Conservation (phyloP, 768 basidiomycete species). For the Strobilomyces confusus region DNA sequence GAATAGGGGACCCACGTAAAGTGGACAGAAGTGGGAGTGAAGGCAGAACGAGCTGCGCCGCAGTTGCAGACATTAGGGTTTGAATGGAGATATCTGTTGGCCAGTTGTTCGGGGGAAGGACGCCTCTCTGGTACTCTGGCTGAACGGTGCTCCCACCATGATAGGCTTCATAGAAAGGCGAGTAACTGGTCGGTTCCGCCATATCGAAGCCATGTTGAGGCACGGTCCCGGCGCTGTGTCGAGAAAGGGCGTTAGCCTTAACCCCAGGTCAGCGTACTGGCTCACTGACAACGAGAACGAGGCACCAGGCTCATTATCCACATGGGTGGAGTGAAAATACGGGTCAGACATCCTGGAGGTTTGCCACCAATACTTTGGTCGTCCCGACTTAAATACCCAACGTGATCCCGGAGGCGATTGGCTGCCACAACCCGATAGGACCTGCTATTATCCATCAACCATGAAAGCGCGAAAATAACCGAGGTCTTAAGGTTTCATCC, state of each 20-base stretch:
- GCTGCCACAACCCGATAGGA: constrained; percentile 7
- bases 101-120: background rate
- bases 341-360: constrained; percentile 7
- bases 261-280: background rate
- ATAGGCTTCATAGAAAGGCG: background rate
- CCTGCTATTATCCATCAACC: background rate
- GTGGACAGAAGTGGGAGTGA: background rate
- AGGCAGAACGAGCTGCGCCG: background rate
- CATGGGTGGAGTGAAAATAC: background rate
- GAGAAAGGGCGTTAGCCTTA: constrained; percentile 5
- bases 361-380: background rate
- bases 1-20: background rate
- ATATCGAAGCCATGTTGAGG: background rate
- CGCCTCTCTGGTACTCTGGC: background rate
- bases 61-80: background rate
- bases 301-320: background rate
- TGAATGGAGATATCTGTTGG: background rate
- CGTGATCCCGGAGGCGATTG: constrained; percentile 2
- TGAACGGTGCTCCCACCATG: background rate
- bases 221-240: constrained; percentile 3
- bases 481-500: background rate
- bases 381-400: constrained; percentile 9
- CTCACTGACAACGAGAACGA: constrained; percentile 12
- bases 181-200: background rate
- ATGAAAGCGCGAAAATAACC: background rate